Conservation (phyloP, 345 rosid genomes). For the Hibiscus syriacus region DNA sequence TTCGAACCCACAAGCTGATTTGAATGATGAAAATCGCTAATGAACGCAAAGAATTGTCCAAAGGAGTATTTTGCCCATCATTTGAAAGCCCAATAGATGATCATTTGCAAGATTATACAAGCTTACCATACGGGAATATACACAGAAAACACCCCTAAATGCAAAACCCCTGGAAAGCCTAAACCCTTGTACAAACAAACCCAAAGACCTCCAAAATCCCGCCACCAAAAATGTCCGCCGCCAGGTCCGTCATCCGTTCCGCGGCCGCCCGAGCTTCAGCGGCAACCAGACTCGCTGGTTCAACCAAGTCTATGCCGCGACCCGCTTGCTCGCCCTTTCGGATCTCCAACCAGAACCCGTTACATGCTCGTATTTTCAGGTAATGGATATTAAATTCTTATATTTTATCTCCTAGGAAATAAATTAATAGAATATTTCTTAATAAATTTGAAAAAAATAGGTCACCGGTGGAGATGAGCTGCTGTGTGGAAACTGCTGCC, state of each 20-base stretch:
- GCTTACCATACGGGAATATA: too few species aligned
- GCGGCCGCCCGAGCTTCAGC: conserved; percentile 26
- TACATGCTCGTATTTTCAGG: conserved; percentile 60
- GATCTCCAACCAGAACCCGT: conserved; percentile 38
- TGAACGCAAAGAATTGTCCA: too few species aligned
- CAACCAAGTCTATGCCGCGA: conserved; percentile 24
- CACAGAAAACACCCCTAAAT: not conserved
- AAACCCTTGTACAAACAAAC: conserved; percentile 10
- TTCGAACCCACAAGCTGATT: too few species aligned
- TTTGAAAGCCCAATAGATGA: too few species aligned
- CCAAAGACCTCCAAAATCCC: not conserved
- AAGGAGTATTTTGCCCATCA: too few species aligned
- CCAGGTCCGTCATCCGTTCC: conserved; percentile 54
- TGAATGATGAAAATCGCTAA: too few species aligned
- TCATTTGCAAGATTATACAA: too few species aligned
- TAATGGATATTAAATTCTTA: conserved; percentile 10
- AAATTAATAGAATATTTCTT: not conserved
- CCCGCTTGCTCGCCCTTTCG: conserved; percentile 38
- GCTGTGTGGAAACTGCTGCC: conserved; percentile 74
- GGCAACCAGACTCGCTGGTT: conserved; percentile 26
- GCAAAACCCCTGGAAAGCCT: conserved; percentile 7
- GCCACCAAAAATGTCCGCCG: conserved; percentile 45
- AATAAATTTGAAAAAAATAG: conserved; percentile 22
- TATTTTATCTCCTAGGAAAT: not conserved
- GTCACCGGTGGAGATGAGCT: conserved; percentile 74